Evolutionary conservation across 768 basidiomycete species (phyloP), one percentile per base, ranked within the genome.

Genomic region (Trametes cinnabarina): DNA sequence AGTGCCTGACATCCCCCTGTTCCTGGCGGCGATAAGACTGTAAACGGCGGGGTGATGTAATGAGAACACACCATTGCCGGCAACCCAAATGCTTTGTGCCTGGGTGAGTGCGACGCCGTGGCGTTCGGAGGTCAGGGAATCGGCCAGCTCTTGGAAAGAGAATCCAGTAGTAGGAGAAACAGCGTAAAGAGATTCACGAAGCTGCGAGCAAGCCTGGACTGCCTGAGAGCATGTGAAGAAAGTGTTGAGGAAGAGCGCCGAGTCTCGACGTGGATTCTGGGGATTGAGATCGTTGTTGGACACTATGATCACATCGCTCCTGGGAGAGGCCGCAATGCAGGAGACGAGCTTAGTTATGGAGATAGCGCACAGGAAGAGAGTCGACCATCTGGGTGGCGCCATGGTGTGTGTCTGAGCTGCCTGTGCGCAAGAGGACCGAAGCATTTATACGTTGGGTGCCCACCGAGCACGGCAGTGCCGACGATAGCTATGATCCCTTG

Each of bases 231-330:
- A 58, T 15, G 48, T 46, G 43, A 51, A 39, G 11, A 8, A 11
- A 26, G 23, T 40, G 15, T 25, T 35, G 19, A 58, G 35, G 34
- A 46, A 58, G 12, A 58, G 41, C 3, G 50, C 57, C 23, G 49
- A 26, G 10, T 47, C 42, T 3, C 50, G 57, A 2, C 51, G 51
- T 3, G 23, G 14, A 40, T 52, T 58, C 20, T 50, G 51, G 15
- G 57, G 43, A 42, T 51, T 35, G n/a, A 52, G 57, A 23, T 58
- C 49, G 26, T 56, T 56, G 43, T 58, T 58, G 7, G 49, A 46
- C 11, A 51, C 23, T 23, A 58, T 56, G 14, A 48, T 49, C 32
- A 51, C 57, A 30, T 52, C 43, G 4, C 47, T 58, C 43, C 51
- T 35, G 14, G 57, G 57, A 40, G 51, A 52, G 1, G 34, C 26